Conservation (phyloP, 495 filamentous ascomycete species). For the Daldinia loculata region DNA sequence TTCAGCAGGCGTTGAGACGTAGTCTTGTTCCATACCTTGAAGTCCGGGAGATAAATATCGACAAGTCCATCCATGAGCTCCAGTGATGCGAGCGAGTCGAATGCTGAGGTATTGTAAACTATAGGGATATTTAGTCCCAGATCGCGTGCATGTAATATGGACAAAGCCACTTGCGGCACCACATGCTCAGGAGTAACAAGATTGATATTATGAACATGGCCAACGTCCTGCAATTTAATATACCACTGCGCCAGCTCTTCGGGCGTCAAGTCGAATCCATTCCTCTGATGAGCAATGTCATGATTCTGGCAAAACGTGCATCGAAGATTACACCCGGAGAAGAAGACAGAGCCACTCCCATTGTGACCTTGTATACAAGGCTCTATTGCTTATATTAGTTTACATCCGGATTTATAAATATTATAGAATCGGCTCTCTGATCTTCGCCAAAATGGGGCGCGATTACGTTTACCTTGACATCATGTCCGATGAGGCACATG, state of each 20-base stretch:
- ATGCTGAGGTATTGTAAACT: conserved; percentile 81
- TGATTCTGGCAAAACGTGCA: conserved; percentile 88
- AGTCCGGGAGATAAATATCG: conserved; percentile 81
- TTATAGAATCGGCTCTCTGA: conserved; percentile 36
- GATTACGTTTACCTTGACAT: conserved; percentile 77
- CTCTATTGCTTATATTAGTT: conserved; percentile 52
- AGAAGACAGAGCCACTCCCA: conserved; percentile 79
- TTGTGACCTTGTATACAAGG: conserved; percentile 80
- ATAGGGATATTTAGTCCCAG: conserved; percentile 73
- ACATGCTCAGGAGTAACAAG: conserved; percentile 76
- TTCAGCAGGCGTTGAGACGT: conserved; percentile 76
- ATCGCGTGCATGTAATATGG: conserved; percentile 71
- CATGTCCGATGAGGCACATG: conserved; percentile 75
- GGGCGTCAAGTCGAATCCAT: conserved; percentile 78
- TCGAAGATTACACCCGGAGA: conserved; percentile 71
- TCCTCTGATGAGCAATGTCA: conserved; percentile 77
- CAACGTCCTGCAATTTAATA: conserved; percentile 76
- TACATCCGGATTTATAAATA: background rate
- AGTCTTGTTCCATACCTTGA: conserved; percentile 73
- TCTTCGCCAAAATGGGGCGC: conserved; percentile 77
- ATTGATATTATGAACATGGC: conserved; percentile 81
- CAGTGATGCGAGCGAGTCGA: conserved; percentile 73
- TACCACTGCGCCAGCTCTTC: conserved; percentile 80
- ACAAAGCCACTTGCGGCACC: conserved; percentile 77
- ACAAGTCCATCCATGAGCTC: conserved; percentile 75